Base-by-base conservation (phyloP, 768 basidiomycete species). In the Exidia glandulosa region DNA sequence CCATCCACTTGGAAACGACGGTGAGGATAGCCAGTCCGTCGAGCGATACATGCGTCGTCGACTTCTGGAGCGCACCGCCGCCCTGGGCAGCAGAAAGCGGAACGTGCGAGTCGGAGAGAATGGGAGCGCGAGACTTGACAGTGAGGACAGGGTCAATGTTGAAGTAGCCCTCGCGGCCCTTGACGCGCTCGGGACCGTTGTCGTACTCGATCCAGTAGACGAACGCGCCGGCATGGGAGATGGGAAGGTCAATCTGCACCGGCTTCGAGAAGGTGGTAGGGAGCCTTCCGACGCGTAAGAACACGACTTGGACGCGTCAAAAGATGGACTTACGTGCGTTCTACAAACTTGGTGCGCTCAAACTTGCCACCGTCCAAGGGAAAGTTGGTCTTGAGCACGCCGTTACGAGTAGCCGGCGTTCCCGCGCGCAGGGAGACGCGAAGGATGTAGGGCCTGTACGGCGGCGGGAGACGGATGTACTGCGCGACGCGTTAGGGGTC, bases 1-100 rank as follows among this genome's bases (percentile, higher is more conserved):
- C 95, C 91, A 97, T 96, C 96, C 96, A 99, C 71, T 99, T 99
- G 1, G 94, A 95, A 50, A 99, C 85, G 37, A 95, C 79, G 3
- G 90, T 94, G 59, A 98, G 76, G 67, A 98, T 86, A 33, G 88
- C 82, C 7, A 99, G 79, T 16, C 90, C 93, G 69, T 96, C 88
- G 47, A 97, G 79, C 1, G 93, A 88, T 19, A 98, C 75, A 65
- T 88, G 79, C 63, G 88, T 76, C 55, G 74, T 70, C 56, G 83
- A 74, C 7, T 79, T 70, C 52, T 75, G 67, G 60, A 90, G 69
- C 2, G 69, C 70, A 5, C 77, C 79, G 6, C 86, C 88, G 16
- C 79, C 78, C 23, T 79, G 71, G 9, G 72, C 68, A 23, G 82
- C 75, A 6, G 81, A 73, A 6, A 90, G 76, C 33, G 84, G 77